Percentiles rank a stretch among this genome's conserved stretches.
Evolutionary conservation across 2,329 filamentous ascomycete genomes (phyloP).

Genomic region (Phoma herbarum): DNA sequence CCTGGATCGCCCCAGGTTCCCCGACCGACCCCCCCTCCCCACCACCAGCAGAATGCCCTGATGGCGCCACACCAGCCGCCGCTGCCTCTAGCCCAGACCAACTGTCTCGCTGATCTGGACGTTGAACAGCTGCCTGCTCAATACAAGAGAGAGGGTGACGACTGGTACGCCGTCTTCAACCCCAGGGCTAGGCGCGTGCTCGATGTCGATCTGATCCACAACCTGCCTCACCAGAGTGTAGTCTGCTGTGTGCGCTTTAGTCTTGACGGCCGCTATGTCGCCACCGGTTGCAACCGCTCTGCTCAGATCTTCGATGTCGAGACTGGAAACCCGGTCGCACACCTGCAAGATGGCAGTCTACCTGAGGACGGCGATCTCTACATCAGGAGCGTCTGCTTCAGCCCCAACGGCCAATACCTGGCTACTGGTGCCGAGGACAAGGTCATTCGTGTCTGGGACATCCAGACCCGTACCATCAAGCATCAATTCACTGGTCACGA

Average conservation of each 20-base stretch:
- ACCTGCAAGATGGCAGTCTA: constrained; percentile 86
- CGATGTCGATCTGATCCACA: constrained; percentile 94
- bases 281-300: constrained; percentile 96
- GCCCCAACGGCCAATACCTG: constrained; percentile 90
- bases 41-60: constrained; percentile 46
- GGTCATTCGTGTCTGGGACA: constrained; percentile 97
- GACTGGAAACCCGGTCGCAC: constrained; percentile 85
- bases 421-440: constrained; percentile 98
- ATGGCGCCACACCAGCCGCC: constrained; percentile 28
- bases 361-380: constrained; percentile 93
- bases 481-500: constrained; percentile 97
- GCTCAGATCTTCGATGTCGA: constrained; percentile 98
- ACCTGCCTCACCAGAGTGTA: constrained; percentile 90
- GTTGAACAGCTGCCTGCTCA: constrained; percentile 84
- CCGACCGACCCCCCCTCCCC: constrained; percentile 75
- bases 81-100: constrained; percentile 63
- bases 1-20: constrained; percentile 84
- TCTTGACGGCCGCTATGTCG: constrained; percentile 92
- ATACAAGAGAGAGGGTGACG: constrained; percentile 85
- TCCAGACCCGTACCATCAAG: constrained; percentile 80
- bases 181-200: constrained; percentile 86
- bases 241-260: constrained; percentile 99
- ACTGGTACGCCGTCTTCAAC: constrained; percentile 99
- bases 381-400: constrained; percentile 98
- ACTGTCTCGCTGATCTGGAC: constrained; percentile 84